A percentile compares a stretch with the other conserved stretches of the same genome.
These are phyloP conservation scores for Thermochaetoides dissita DNA, from an alignment of 2,329 filamentous ascomycete genomes.

Conservation along the genomic window DNA sequence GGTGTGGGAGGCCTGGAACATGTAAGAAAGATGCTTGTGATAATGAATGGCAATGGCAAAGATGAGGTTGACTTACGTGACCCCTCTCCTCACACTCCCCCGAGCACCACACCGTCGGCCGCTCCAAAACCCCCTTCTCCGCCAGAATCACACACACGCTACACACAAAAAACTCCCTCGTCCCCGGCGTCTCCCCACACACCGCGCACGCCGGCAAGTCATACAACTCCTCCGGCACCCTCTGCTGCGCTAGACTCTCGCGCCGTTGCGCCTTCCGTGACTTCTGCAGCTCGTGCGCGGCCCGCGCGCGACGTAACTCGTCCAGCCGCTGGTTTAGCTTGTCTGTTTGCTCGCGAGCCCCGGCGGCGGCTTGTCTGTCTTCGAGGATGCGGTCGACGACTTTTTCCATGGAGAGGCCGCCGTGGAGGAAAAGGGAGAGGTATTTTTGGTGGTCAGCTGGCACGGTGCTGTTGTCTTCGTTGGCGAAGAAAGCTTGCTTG, in stretches of 20 bases:
- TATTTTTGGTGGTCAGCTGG: slow-evolving; percentile 15
- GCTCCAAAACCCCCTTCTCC: slow-evolving; percentile 8
- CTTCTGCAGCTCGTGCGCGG: slow-evolving; percentile 18
- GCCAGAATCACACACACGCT: slow-evolving; percentile 17
- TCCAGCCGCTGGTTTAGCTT: slow-evolving; percentile 19
- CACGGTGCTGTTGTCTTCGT: slow-evolving; percentile 7
- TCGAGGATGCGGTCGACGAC: slow-evolving; percentile 16
- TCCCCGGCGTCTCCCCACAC: slow-evolving; percentile 12
- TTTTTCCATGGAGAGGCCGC: slow-evolving; percentile 14
- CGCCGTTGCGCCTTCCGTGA: slow-evolving; percentile 13
- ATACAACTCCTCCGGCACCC: slow-evolving; percentile 16
- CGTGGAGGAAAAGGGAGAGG: slow-evolving; percentile 14
- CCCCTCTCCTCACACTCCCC: slow-evolving; percentile 14
- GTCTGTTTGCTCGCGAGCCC: slow-evolving; percentile 14
- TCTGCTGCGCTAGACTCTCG: slow-evolving; percentile 11
- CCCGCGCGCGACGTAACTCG: slow-evolving; percentile 15
- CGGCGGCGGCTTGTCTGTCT: slow-evolving; percentile 13
- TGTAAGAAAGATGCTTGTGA: slow-evolving; percentile 1
- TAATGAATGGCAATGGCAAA: background rate
- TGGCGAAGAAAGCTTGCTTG: slow-evolving; percentile 14
- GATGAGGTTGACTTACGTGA: slow-evolving; percentile 7
- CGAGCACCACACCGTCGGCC: slow-evolving; percentile 18
- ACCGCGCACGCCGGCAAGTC: slow-evolving; percentile 16
- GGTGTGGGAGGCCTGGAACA: slow-evolving; percentile 13
- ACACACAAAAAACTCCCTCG: slow-evolving; percentile 15